Conservation (phyloP, 1,284 basidiomycete species). For the Naganishia sp. region DNA sequence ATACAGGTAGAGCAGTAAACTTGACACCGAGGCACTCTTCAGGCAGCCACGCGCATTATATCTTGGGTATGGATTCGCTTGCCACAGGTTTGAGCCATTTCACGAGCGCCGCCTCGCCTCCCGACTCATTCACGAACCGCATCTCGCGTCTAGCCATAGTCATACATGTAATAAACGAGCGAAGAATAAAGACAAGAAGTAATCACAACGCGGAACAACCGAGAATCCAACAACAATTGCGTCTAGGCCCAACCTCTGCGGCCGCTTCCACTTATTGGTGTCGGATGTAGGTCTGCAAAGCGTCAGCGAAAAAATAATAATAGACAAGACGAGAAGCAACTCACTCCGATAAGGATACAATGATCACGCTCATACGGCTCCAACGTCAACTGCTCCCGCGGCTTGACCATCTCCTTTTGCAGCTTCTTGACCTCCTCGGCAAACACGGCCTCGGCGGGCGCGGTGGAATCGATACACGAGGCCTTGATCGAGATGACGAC, state of each 20-base stretch:
- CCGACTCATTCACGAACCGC: no score
- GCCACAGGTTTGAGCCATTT: no score
- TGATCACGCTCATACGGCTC: constrained; percentile 61
- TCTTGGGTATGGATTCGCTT: no score
- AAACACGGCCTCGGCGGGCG: constrained; percentile 85
- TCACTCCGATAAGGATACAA: constrained; percentile 39
- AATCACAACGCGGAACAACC: constrained; percentile 6
- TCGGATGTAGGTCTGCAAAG: constrained; percentile 30
- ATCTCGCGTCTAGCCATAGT: background rate
- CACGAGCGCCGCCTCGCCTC: no score
- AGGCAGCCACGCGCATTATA: no score
- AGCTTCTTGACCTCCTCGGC: constrained; percentile 84
- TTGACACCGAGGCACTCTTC: no score
- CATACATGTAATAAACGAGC: constrained; percentile 19
- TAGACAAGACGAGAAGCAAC: background rate
- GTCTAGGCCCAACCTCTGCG: background rate
- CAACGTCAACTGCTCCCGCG: constrained; percentile 87
- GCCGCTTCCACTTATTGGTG: constrained; percentile 27
- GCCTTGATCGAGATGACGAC: constrained; percentile 98
- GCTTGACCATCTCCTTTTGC: constrained; percentile 80
- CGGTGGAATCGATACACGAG: constrained; percentile 96
- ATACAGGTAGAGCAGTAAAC: no score
- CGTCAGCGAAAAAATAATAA: background rate
- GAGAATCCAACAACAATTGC: constrained; percentile 6
- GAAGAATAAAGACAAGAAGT: constrained; percentile 4